phyloP scores from a whole-genome alignment of 805 yeast species.

The Candida ipomoeae region DNA sequence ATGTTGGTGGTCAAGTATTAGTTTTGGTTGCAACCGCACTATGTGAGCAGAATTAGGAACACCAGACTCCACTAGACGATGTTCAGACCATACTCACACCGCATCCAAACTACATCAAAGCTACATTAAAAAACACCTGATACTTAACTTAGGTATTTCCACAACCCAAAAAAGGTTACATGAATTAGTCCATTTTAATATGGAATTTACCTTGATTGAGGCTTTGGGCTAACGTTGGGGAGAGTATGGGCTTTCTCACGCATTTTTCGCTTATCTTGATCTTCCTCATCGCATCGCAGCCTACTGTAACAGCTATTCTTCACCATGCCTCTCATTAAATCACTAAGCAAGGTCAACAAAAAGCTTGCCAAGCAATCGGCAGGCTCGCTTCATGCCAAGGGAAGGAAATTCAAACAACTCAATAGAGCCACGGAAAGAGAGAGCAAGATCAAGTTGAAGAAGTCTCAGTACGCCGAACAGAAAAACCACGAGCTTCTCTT shows the following conservation, averaged over 20 bases:
- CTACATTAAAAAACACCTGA: too few relatives aligned
- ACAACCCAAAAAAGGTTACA: background rate
- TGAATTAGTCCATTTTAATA: background rate
- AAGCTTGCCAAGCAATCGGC: constrained; percentile 48
- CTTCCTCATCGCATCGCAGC: constrained; percentile 5
- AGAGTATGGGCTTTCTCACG: background rate
- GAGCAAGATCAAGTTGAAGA: constrained; percentile 58
- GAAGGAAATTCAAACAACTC: constrained; percentile 80
- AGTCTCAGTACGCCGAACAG: constrained; percentile 52
- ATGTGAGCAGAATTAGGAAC: background rate
- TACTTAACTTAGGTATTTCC: background rate
- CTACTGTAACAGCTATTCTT: background rate
- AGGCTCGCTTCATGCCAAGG: constrained; percentile 74
- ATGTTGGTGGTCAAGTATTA: background rate
- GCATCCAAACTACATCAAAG: background rate
- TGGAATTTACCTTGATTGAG: background rate
- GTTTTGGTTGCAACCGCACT: background rate
- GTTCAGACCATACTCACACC: background rate
- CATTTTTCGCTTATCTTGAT: constrained; percentile 4
- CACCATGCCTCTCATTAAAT: constrained; percentile 65
- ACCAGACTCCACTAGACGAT: background rate
- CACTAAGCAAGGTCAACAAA: constrained; percentile 61
- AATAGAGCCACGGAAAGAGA: constrained; percentile 87
- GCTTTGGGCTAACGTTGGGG: background rate
- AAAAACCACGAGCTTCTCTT: constrained; percentile 59